phyloP scores from a whole-genome alignment of 495 filamentous ascomycete genomes.

The Trichoderma gamsii region DNA sequence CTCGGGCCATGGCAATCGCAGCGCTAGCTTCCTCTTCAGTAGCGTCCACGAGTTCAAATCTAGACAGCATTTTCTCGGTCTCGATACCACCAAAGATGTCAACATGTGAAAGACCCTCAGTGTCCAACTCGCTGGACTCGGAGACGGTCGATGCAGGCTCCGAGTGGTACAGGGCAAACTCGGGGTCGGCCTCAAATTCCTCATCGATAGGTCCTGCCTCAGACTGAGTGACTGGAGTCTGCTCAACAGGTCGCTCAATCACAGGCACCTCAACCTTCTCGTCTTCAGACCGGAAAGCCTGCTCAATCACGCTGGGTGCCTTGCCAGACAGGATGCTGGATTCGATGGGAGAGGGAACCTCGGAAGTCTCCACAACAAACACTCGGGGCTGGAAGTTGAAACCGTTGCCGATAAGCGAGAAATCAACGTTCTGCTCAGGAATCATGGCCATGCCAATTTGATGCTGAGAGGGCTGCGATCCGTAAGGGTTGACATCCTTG shows the following conservation, averaged over 20 bases:
- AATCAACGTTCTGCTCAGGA: constrained; percentile 65
- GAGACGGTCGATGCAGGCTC: constrained; percentile 18
- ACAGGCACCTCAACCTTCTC: constrained; percentile 41
- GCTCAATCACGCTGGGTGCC: constrained; percentile 41
- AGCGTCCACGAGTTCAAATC: constrained; percentile 51
- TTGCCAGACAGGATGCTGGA: constrained; percentile 61
- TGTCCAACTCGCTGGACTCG: constrained; percentile 24
- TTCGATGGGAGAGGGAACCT: constrained; percentile 61
- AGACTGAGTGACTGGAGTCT: constrained; percentile 28
- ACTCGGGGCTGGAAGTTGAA: constrained; percentile 69
- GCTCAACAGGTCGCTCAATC: constrained; percentile 38
- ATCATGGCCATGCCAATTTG: constrained; percentile 68
- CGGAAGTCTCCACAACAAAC: constrained; percentile 71
- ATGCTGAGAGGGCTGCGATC: constrained; percentile 35
- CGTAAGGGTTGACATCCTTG: constrained; percentile 61
- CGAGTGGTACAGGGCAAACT: constrained; percentile 58
- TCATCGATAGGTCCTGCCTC: constrained; percentile 29
- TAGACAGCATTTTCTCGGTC: constrained; percentile 51
- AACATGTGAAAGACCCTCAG: constrained; percentile 27
- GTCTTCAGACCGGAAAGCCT: constrained; percentile 40
- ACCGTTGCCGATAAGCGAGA: constrained; percentile 49
- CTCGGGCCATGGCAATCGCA: constrained; percentile 32
- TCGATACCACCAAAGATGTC: constrained; percentile 51
- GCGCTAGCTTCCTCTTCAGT: constrained; percentile 41
- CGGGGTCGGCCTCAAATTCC: constrained; percentile 37